Conservation (phyloP, 2,329 filamentous ascomycete genomes). For the Truncatella angustata region DNA sequence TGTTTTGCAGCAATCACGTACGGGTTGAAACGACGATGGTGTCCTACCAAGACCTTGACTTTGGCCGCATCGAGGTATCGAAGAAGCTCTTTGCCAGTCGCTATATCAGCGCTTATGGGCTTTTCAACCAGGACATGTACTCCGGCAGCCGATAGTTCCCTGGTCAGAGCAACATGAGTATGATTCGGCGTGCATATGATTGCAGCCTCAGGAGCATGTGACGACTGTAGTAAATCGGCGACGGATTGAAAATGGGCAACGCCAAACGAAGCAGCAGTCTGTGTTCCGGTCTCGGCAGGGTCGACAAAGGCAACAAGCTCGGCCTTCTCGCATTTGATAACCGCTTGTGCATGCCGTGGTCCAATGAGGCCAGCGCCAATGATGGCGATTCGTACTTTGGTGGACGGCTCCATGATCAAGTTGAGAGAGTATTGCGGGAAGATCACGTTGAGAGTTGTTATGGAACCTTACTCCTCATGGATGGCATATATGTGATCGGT, state of each 20-base stretch:
- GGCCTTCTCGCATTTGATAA: conserved; percentile 27
- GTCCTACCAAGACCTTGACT: conserved; percentile 52
- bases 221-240: conserved; percentile 37
- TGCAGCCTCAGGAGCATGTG: conserved; percentile 46
- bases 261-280: conserved; percentile 33
- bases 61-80: conserved; percentile 22
- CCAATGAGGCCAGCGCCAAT: conserved; percentile 49
- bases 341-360: conserved; percentile 45
- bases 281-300: conserved; percentile 36
- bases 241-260: conserved; percentile 28
- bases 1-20: conserved; percentile 50
- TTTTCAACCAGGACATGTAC: conserved; percentile 59
- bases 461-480: too few species aligned
- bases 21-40: conserved; percentile 59
- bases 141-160: conserved; percentile 43
- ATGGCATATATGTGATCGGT: too few species aligned
- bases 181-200: conserved; percentile 60
- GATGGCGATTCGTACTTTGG: conserved; percentile 21
- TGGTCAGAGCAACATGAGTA: conserved; percentile 51
- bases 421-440: neutral
- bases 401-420: neutral
- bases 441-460: neutral
- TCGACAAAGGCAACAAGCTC: conserved; percentile 44
- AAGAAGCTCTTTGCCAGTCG: conserved; percentile 32
- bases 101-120: conserved; percentile 45